Evolutionary conservation across 2,329 filamentous ascomycete species (phyloP), one percentile per base, ranked within the genome.

Genomic region (Alternaria infectoria): DNA sequence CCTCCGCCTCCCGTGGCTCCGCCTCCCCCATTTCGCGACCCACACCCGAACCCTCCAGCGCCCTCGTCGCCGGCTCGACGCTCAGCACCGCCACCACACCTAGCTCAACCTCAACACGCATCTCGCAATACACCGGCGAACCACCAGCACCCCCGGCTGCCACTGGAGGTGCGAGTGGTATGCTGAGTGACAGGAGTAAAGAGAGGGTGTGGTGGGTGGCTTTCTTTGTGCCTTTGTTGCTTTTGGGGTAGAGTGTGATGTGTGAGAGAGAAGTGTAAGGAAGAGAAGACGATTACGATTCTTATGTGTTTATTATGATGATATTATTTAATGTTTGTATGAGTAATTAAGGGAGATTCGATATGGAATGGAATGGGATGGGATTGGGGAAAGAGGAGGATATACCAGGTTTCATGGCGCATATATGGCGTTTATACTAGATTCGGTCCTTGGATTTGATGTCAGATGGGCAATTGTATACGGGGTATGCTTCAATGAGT

Each of bases 171-270:
- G 64, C 64, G 6, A 60, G 65, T 6, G 62, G 49, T 6, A 43
- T 49, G 9, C 6, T 68, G 11, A 56, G 55, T 17, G 23, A 52
- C 2, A 61, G 52, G 26, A 59, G 54, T 2, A 74, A 72, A 21
- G 74, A 77, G 55, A 65, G 55, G 49, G 75, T 77, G 0, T 78
- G 76, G 75, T 78, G 76, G 76, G 44, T 77, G 9, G 58, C 69
- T 2, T 75, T 77, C 47, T 47, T 77, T 6, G 26, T 72, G 9
- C 68, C 69, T 21, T 25, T 70, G 1, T 9, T 75, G 8, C 36
- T 71, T 3, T 17, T 49, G 26, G 51, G 12, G 12, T 62, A 36
- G 6, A 32, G 6, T 32, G 4, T 15, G 30, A 32, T 13, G 30
- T 3, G 2, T 36, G 32, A 9, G 32, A n/a, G 15, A 36, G 32